Base-by-base conservation (phyloP, 257 asterid species). In the Przewalskia tangutica region DNA sequence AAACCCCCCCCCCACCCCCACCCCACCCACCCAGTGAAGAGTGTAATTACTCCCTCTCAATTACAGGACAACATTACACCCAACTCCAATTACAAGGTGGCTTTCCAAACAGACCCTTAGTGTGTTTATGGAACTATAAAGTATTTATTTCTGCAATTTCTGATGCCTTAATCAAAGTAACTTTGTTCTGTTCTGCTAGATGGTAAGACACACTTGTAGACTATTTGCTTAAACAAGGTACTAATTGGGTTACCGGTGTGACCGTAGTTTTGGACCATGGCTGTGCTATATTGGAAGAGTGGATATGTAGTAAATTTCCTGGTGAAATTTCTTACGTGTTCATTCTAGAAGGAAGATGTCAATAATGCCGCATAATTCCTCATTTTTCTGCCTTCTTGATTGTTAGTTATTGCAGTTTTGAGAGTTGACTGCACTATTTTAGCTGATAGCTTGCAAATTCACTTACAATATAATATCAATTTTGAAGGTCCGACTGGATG, bases 401-500 rank as follows among this genome's bases (percentile, higher is more conserved):
- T 32, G 63, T 23, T 75, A 75, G 44, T 14, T 32, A 27, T 75
- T 50, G 60, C 14, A 50, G 46, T 50, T 50, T 50, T 50, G 14
- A 27, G 42, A 48, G 46, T 50, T 27, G 38, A 20, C 23, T 73
- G 42, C 40, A 46, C 38, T 73, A 6, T 46, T 46, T 71, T 20
- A 12, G 16, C 23, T 75, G 62, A 50, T 75, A 50, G 23, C 63
- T 4, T 54, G 80, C 80, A 50, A 75, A 7, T 75, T 73, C 63
- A 75, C 59, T 64, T 80, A 38, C 62, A 65, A 77, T 63, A 48
- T 50, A 32, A 73, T 87, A 82, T 55, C 81, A 56, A 64, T 79
- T 87, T 82, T 85, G 70, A 85, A 95, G 99, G 97, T 94, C 54
- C 93, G 89, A 18, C 82, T 94, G 86, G 91, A 87, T 82, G 97